Percentiles rank a stretch among this genome's conserved stretches.
Conservation (phyloP, 345 rosid species). For the Pistacia vera region DNA sequence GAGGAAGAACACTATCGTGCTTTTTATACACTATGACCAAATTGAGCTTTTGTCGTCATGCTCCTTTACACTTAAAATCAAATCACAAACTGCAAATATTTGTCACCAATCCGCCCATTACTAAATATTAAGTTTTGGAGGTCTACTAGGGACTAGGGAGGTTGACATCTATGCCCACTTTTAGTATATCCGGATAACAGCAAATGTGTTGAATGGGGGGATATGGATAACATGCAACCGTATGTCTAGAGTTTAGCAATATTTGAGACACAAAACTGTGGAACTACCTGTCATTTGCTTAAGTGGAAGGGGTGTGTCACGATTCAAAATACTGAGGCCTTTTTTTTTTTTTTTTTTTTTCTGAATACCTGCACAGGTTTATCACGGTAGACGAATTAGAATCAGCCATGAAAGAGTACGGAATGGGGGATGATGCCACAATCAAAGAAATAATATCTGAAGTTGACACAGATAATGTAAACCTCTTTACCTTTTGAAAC, state of each 20-base stretch:
- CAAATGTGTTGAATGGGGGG: background rate
- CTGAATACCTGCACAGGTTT: constrained; percentile 42
- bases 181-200: no score
- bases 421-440: constrained; percentile 74
- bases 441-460: constrained; percentile 86
- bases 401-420: constrained; percentile 76
- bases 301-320: background rate
- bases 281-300: background rate
- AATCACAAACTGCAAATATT: background rate
- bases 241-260: background rate
- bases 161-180: background rate
- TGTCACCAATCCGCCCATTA: background rate
- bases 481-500: constrained; percentile 20
- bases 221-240: background rate
- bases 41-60: background rate
- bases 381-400: constrained; percentile 85
- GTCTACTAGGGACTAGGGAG: background rate
- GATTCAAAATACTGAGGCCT: background rate
- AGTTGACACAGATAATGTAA: constrained; percentile 86
- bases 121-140: background rate
- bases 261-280: background rate
- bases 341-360: background rate
- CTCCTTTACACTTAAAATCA: background rate
- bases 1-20: background rate
- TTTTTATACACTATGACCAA: background rate